phyloP scores from a whole-genome alignment of 2,329 filamentous ascomycete genomes.

The Tolypocladium nubicola region DNA sequence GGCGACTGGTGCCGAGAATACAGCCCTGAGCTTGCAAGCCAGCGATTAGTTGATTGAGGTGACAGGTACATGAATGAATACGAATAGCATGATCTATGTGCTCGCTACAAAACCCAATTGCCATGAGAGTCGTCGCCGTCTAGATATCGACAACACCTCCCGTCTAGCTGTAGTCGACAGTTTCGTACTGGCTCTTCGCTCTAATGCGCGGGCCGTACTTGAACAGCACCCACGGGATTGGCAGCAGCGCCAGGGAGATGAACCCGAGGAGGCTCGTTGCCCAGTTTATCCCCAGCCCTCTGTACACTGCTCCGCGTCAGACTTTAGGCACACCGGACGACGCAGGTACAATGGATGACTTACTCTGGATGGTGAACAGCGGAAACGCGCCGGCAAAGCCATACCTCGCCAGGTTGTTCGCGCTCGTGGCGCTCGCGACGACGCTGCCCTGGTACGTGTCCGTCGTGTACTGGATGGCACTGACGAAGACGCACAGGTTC shows the following conservation, averaged over 20 bases:
- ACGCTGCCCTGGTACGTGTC: constrained; percentile 45
- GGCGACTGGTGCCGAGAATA: too few species aligned
- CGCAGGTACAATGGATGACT: constrained; percentile 6
- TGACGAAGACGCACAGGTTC: constrained; percentile 48
- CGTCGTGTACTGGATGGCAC: constrained; percentile 38
- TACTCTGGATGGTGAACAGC: constrained; percentile 48
- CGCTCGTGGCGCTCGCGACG: constrained; percentile 47
- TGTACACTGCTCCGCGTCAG: constrained; percentile 26
- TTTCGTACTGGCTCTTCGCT: constrained; percentile 28
- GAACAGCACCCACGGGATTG: constrained; percentile 43
- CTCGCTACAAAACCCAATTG: background rate
- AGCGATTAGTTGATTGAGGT: too few species aligned
- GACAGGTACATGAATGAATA: too few species aligned
- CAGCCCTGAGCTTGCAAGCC: too few species aligned
- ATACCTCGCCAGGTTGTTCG: constrained; percentile 49
- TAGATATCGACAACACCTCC: background rate
- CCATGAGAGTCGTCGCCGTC: background rate
- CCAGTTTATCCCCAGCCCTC: constrained; percentile 32
- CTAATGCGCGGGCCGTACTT: constrained; percentile 33
- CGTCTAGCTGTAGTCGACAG: constrained; percentile 11
- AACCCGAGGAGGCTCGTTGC: constrained; percentile 36
- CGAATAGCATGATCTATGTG: background rate
- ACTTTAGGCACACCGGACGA: background rate
- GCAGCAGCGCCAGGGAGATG: constrained; percentile 34
- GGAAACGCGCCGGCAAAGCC: constrained; percentile 46